Conservation (phyloP, 306 rosid species). For the Comarum palustre region DNA sequence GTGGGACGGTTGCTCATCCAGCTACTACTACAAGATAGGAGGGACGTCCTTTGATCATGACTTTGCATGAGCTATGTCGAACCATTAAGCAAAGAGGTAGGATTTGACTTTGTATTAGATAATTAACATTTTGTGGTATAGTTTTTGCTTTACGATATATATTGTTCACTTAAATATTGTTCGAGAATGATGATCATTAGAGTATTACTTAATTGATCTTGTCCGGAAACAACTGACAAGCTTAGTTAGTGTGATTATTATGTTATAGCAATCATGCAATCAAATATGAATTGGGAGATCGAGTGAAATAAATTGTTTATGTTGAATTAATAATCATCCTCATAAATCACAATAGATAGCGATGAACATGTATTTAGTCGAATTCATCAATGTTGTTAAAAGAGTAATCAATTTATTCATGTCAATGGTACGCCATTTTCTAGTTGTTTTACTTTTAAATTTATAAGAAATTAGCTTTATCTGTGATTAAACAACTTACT, state of each 20-base stretch:
- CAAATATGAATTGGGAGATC: background rate
- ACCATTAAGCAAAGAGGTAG: background rate
- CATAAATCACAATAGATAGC: background rate
- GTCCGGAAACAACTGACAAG: background rate
- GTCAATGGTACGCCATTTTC: too few relatives aligned
- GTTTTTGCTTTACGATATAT: background rate
- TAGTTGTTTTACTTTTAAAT: too few relatives aligned
- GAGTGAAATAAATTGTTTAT: background rate
- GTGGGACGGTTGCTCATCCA: slow-evolving; percentile 8
- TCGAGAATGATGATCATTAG: background rate
- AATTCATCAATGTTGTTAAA: too few relatives aligned
- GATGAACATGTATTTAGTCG: background rate
- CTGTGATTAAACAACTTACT: too few relatives aligned
- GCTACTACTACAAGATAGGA: background rate
- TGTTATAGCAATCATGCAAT: background rate
- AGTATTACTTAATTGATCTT: background rate
- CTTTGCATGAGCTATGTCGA: slow-evolving; percentile 2
- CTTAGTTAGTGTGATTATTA: background rate
- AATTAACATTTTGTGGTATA: background rate
- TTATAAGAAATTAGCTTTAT: too few relatives aligned
- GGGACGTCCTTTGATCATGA: slow-evolving; percentile 7
- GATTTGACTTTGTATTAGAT: slow-evolving; percentile 1
- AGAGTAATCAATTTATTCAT: too few relatives aligned
- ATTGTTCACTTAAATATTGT: background rate
- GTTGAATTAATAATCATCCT: background rate